Base-by-base conservation (phyloP, 768 basidiomycete genomes). In the Russula griseocarnosa region DNA sequence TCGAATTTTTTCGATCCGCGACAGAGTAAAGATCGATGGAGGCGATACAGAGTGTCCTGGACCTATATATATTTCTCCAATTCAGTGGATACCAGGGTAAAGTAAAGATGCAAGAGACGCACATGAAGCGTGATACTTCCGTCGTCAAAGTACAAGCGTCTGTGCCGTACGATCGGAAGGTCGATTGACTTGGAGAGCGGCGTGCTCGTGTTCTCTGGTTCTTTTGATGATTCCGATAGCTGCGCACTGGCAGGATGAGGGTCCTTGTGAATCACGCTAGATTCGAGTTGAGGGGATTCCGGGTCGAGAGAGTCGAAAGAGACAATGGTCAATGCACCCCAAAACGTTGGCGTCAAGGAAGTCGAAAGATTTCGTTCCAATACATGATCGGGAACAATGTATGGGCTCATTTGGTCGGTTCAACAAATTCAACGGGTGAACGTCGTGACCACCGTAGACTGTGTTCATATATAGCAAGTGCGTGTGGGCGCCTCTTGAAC, bases 11-110 rank as follows among this genome's bases (percentile, higher is more conserved):
- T 60, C 44, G 63, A 64, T 34, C 55, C 51, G 18, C 66, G 57
- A 22, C 46, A 55, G 42, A 67, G 63, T n/a, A 67, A 57, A 47
- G 63, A 67, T 10, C 62, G 62, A 47, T 67, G 62, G 13, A 67
- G 47, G 18, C 62, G 30, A 47, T 67, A 64, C 47, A 64, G 62
- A 24, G 28, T 28, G 5, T 55, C 32, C 16, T 64, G 58, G n/a
- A 54, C 62, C 57, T 63, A 28, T 47, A 26, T 20, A 26, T 16
- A 46, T 22, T 3, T 24, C 20, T 28, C 16, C 3, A 50, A n/a
- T 2, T 61, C 24, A 58, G 55, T 38, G 16, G 38, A n/a, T 1
- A 34, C 6, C 6, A 16, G 10, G 9, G 24, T n/a, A n/a, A n/a
- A n/a, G 32, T 16, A 32, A 46, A 5, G 53, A 20, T 9, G 24